Evolutionary conservation across 768 basidiomycete genomes (phyloP), one percentile per base, ranked within the genome.

Genomic region (Clathrus columnatus): DNA sequence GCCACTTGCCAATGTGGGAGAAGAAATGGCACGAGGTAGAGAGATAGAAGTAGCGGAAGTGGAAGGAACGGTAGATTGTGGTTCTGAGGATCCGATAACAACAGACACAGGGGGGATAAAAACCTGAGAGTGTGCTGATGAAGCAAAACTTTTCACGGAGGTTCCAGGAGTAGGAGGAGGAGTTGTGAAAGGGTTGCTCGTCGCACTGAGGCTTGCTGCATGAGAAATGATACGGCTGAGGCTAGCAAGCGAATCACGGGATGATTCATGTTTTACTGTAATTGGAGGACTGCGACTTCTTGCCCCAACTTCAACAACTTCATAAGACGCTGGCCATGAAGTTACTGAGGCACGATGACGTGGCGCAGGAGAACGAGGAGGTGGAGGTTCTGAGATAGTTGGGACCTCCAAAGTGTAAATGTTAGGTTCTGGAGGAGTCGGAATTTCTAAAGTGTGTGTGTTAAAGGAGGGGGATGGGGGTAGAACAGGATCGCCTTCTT

Each of bases 401-500:
- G 79, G 61, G 73, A 78, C 75, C 44, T 49, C 43, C 30, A 57
- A 57, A 16, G 59, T 50, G 36, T 57, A 43, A 21, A 28, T 36
- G 26, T 4, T 2, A 17, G 24, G 24, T 23, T 3, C 67, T 51
- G 24, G 76, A 26, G 27, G n/a, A 14, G 57, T 47, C 8, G 79
- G 61, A 73, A 78, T 75, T 43, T 49, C 43, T 32, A 57, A 57
- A 16, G 59, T 50, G 36, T 57, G 50, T n/a, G 24, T 36, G 26
- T 57, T 17, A 56, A 55, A 50, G 10, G 57, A 57, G 17, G 58
- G 53, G 21, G 36, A 43, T 24, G 58, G 48, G 16, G 55, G 58
- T 21, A 50, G 48, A 21, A 50, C 43, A 30, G 54, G 20, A 32
- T 28, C 54, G 26, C 24, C 53, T 46, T 29, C 29, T 43, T 45